Evolutionary conservation across 352 stramenopile species (phyloP).

Genomic region (Phytophthora uliginosa): DNA sequence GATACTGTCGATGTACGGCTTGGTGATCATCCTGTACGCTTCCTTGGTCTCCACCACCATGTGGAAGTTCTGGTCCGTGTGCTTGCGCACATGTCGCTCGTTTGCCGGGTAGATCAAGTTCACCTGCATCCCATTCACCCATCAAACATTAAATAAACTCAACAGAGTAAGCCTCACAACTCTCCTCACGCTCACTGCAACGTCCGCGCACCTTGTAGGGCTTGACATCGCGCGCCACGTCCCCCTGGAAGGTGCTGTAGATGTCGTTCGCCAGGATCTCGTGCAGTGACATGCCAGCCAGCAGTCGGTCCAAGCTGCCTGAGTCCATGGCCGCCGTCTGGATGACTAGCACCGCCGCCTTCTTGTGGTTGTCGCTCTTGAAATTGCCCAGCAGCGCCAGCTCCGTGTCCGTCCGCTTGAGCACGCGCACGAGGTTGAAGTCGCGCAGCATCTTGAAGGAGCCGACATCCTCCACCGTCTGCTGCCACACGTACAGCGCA

Average conservation of each 20-base stretch:
- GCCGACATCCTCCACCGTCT: constrained; percentile 34
- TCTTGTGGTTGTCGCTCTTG: constrained; percentile 65
- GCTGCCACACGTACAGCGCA: constrained; percentile 44
- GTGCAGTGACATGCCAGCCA: constrained; percentile 74
- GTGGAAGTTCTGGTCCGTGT: constrained; percentile 87
- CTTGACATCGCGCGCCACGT: constrained; percentile 72
- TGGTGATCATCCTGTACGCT: constrained; percentile 81
- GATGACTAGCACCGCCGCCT: constrained; percentile 73
- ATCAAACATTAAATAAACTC: background rate
- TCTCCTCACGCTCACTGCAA: background rate
- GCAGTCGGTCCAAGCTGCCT: constrained; percentile 45
- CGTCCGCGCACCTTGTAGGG: constrained; percentile 71
- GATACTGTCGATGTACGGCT: constrained; percentile 82
- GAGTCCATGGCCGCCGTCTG: constrained; percentile 71
- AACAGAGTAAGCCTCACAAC: background rate
- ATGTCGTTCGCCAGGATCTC: constrained; percentile 85
- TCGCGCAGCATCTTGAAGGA: constrained; percentile 53
- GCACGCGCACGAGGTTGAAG: constrained; percentile 72
- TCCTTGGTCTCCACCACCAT: constrained; percentile 86
- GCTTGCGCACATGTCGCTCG: constrained; percentile 82
- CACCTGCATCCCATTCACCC: constrained; percentile 42
- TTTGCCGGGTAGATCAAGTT: constrained; percentile 89
- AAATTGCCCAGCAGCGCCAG: constrained; percentile 81
- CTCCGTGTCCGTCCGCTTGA: constrained; percentile 76
- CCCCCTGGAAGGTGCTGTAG: constrained; percentile 82